Evolutionary conservation across 805 yeast genomes (phyloP).

Genomic region (Yarrowia deformans): DNA sequence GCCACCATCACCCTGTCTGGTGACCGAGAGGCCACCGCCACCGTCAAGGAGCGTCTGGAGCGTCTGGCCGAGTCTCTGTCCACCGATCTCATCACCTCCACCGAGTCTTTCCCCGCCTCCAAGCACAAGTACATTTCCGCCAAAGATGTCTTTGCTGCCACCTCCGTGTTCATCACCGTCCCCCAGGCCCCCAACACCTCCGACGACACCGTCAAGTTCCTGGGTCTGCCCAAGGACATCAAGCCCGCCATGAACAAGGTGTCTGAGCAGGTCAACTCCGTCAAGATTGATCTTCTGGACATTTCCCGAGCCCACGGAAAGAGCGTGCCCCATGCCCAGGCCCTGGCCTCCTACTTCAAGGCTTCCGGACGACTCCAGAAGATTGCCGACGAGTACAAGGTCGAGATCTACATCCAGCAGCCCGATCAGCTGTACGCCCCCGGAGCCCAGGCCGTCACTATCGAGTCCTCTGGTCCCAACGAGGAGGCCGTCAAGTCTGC

Average conservation of each 20-base stretch:
- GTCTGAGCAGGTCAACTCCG: slow-evolving; percentile 64
- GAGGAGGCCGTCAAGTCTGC: slow-evolving; percentile 63
- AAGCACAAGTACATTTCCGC: slow-evolving; percentile 70
- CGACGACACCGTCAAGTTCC: slow-evolving; percentile 58
- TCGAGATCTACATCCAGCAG: slow-evolving; percentile 59
- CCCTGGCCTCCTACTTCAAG: slow-evolving; percentile 69
- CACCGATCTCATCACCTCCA: slow-evolving; percentile 58
- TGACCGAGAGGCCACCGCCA: slow-evolving; percentile 68
- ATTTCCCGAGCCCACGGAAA: slow-evolving; percentile 90
- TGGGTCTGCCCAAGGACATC: slow-evolving; percentile 63
- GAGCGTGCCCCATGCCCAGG: slow-evolving; percentile 74
- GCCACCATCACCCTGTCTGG: slow-evolving; percentile 68
- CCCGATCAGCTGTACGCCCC: slow-evolving; percentile 56
- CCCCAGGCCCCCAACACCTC: slow-evolving; percentile 55
- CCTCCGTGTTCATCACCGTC: slow-evolving; percentile 47
- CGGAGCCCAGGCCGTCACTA: slow-evolving; percentile 56
- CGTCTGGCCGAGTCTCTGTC: slow-evolving; percentile 56
- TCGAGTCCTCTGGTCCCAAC: slow-evolving; percentile 66
- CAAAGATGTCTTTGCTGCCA: slow-evolving; percentile 45
- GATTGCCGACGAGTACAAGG: slow-evolving; percentile 54
- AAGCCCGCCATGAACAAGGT: slow-evolving; percentile 69
- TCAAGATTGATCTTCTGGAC: slow-evolving; percentile 72
- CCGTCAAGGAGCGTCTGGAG: slow-evolving; percentile 61
- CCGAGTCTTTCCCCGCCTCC: slow-evolving; percentile 67
- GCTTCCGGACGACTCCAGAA: slow-evolving; percentile 49